A percentile compares a stretch with the other conserved stretches of the same genome.
phyloP scores from a whole-genome alignment of 208 protist species.

The Wallacemonas rigidus region DNA sequence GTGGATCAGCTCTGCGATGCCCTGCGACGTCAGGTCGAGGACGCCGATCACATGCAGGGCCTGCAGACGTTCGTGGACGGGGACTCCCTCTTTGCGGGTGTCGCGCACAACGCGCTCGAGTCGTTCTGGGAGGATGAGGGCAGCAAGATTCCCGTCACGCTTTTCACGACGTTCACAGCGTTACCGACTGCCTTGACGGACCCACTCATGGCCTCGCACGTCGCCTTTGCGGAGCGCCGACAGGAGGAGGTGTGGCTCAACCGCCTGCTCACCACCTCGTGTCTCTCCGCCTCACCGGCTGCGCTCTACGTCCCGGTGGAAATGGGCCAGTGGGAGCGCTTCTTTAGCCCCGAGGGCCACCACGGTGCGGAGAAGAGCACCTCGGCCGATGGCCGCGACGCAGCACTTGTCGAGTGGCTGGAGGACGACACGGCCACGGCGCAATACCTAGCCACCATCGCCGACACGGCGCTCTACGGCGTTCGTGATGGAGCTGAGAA shows the following conservation, averaged over 20 bases:
- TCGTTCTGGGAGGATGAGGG: slow-evolving; percentile 74
- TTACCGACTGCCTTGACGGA: slow-evolving; percentile 42
- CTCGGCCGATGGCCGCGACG: no score
- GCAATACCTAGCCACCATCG: slow-evolving; percentile 68
- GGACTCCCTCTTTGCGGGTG: slow-evolving; percentile 76
- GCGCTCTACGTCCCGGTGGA: slow-evolving; percentile 77
- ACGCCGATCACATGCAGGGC: slow-evolving; percentile 67
- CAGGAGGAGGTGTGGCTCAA: slow-evolving; percentile 66
- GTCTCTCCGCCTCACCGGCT: slow-evolving; percentile 47
- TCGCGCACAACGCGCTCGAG: slow-evolving; percentile 64
- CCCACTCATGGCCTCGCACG: slow-evolving; percentile 13
- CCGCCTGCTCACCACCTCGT: slow-evolving; percentile 62
- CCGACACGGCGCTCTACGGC: slow-evolving; percentile 77
- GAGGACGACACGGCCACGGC: slow-evolving; percentile 72
- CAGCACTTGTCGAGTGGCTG: slow-evolving; percentile 39
- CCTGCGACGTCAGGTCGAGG: slow-evolving; percentile 63
- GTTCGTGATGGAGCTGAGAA: slow-evolving; percentile 48
- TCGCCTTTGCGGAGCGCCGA: slow-evolving; percentile 63
- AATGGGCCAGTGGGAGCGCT: slow-evolving; percentile 46
- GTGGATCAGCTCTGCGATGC: slow-evolving; percentile 36
- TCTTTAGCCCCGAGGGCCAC: slow-evolving; percentile 34
- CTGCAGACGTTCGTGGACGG: slow-evolving; percentile 78
- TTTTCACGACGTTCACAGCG: slow-evolving; percentile 51
- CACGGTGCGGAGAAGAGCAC: neutral
- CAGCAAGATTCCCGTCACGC: slow-evolving; percentile 47